Evolutionary conservation across 306 rosid genomes (phyloP).

Genomic region (Fagus sylvatica): DNA sequence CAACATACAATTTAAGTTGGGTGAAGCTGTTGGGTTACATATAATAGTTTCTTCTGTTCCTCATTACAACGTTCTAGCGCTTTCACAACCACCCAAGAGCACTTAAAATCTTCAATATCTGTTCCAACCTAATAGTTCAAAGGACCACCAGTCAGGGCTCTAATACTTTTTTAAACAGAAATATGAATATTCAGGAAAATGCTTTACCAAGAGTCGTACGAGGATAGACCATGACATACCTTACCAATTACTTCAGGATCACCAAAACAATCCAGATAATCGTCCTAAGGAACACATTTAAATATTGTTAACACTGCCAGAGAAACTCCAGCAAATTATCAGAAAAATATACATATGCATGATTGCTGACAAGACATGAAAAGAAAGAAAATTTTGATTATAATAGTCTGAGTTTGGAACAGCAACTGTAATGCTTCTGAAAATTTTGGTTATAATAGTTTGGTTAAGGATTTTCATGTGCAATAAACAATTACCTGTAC

Average conservation of each 20-base stretch:
- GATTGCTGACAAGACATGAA: background rate
- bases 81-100: conserved; percentile 97
- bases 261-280: conserved; percentile 91
- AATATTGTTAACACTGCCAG: conserved; percentile 10
- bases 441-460: too few species aligned
- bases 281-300: conserved; percentile 56
- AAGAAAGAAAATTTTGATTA: background rate
- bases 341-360: background rate
- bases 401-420: background rate
- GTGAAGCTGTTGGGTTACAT: conserved; percentile 46
- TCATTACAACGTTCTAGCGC: conserved; percentile 74
- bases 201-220: background rate
- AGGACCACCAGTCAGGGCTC: conserved; percentile 32
- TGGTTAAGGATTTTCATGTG: background rate
- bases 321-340: background rate
- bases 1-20: background rate
- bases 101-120: conserved; percentile 94
- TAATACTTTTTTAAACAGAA: background rate
- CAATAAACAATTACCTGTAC: conserved; percentile 48
- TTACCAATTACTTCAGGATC: conserved; percentile 84
- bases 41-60: conserved; percentile 65
- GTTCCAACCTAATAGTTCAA: conserved; percentile 75
- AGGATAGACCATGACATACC: conserved; percentile 41
- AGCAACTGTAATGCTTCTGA: too few species aligned
- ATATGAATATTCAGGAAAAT: background rate